Evolutionary conservation across 192 early-diverging fungal genomes (phyloP), one percentile per base, ranked within the genome.

Genomic region (Umbelopsis sp.): DNA sequence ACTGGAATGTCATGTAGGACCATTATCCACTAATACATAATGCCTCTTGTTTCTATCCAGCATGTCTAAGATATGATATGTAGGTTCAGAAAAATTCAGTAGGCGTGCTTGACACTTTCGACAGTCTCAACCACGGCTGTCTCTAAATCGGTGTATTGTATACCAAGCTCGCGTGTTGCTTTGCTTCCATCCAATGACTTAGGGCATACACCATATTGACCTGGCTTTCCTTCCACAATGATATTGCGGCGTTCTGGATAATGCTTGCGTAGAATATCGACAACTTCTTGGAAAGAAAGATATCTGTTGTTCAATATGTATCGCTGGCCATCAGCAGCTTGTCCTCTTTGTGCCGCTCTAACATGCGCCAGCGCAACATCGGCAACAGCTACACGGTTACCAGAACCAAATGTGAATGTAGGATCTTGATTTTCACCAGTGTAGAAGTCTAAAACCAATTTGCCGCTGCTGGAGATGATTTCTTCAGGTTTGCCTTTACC

Each of bases 201-300:
- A 20, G 16, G 35, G 16, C 23, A 12, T 41, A 16, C 10, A 23
- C 9, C 7, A 35, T 69, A 55, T 21, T 53, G 2, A 6, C 69
- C 69, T 13, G 69, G 69, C 7, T 20, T 30, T 35, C 69, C 69
- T 58, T 70, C 45, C 2, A 30, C 51, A 55, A 70, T 70, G 69
- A 33, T 52, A 33, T 33, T 4, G 15, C 20, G 20, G 9, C 52
- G 52, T 0, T 55, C 52, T 1, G 52, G 23, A 55, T 55, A 55
- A 16, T 10, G 11, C 23, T 27, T 55, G 52, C 22, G 52, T 22
- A 55, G 27, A 30, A 55, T 30, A 25, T 55, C 52, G 30, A 55
- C 21, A 12, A 35, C 18, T 46, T 47, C 48, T 33, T 47, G 67
- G 47, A 37, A 46, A 11, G 37, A 33, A n/a, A n/a, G 33, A 18